Base-by-base conservation (phyloP, 2,329 filamentous ascomycete genomes). In the Hypoxylon rubiginosum region DNA sequence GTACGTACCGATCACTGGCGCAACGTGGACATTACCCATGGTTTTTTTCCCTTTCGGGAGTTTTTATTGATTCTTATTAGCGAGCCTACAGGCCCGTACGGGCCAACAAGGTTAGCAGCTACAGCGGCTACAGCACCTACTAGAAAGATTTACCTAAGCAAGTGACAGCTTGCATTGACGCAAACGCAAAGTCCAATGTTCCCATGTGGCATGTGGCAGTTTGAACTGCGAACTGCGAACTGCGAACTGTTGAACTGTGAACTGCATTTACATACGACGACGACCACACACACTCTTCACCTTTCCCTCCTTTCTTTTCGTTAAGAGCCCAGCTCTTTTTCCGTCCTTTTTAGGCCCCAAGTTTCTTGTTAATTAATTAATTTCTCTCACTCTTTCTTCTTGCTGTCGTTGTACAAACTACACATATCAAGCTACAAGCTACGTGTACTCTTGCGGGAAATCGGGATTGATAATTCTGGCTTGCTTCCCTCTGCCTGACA, bases 151-250 rank as follows among this genome's bases (percentile, higher is more conserved):
- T 64, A 57, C 53, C 24, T 63, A 66, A 60, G 64, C 62, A 58
- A 46, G 61, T 68, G 66, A 71, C 68, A 72, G 64, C 55, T 71
- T 70, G 63, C 67, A 61, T 52, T 58, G 43, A 57, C 50, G 36
- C 32, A 26, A 51, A 43, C 45, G 51, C 21, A 39, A 50, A 4
- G 24, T 58, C 32, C 13, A 34, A 6, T 34, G 32, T 34, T 34
- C 32, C 32, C n/a, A n/a, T n/a, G n/a, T n/a, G n/a, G n/a, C n/a
- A 34, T 34, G 32, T 34, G 39, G 15, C 39, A 2, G 39, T 43
- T 43, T 43, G n/a, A 17, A 5, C 17, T 21, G 15, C 5, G 3
- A 41, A 41, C 36, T n/a, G n/a, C n/a, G n/a, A 17, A 5, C 17
- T 21, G 15, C 5, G 3, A 41, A 41, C 36, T n/a, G n/a, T 9